Base-by-base conservation (phyloP, 2,329 filamentous ascomycete species). In the Trichoderma endophyticum region DNA sequence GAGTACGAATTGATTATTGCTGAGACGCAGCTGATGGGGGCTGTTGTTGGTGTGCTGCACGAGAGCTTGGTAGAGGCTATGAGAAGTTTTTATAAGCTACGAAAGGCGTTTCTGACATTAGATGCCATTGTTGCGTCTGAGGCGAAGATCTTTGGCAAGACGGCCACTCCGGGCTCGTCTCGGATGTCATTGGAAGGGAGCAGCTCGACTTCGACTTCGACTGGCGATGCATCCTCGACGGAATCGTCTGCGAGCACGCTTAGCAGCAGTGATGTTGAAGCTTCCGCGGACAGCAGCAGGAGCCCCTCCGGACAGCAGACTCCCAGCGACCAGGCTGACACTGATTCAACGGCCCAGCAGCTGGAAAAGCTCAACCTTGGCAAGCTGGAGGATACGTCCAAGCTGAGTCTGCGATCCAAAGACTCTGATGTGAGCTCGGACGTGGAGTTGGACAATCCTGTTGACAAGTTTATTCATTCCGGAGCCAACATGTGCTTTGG, bases 41-140 rank as follows among this genome's bases (percentile, higher is more conserved):
- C 95, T 0, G 91, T 99, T 1, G 90, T 98, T 0, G 93, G 90
- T 0, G 93, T 98, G 18, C 84, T 98, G 76, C 97, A 97, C 75
- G 96, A 98, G 83, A 97, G 93, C 79, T 83, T 98, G 77, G 95
- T 95, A 0, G 96, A 98, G 80, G 94, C 91, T 18, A 89, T 98
- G 80, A 94, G 92, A 81, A 94, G 94, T 6, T 98, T 98, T 78
- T 97, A 97, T 79, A 97, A 96, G 81, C 82, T 98, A 76, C 88
- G 95, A 73, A 97, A 97, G 80, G 95, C 95, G 0, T 98, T 93
- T 77, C 84, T 94, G 51, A 92, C 94, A 0, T 85, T 99, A 4
- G 92, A 97, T 77, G 87, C 86, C 11, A 93, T 99, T 70, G 86
- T 95, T 78, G 88, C 92, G 73, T 88, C 91, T 39, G 95, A 97